Base-by-base conservation (phyloP, 2,329 filamentous ascomycete species). In the Sporothrix schenckii region DNA sequence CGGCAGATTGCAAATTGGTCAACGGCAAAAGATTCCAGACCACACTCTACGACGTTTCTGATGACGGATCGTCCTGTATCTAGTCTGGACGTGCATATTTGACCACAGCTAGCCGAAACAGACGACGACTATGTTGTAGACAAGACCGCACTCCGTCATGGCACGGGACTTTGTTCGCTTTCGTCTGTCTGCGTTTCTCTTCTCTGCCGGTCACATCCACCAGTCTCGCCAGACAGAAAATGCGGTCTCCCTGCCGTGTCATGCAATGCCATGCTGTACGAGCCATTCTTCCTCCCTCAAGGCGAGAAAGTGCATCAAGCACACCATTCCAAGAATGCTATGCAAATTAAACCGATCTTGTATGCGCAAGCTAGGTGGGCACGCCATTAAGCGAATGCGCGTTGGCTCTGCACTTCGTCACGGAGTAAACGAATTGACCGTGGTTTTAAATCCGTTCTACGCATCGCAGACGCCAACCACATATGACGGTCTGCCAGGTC, bases 291-390 rank as follows among this genome's bases (percentile, higher is more conserved):
- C 24, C 10, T 54, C 61, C 61, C 34, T 65, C 34, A 50, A 24
- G 44, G 61, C 44, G 27, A 50, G 4, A n/a, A 50, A 14, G n/a
- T 21, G 21, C 58, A 30, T 44, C 39, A 13, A 24, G 13, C 2
- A 44, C 58, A 21, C 11, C 19, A 16, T 13, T 16, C 4, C n/a
- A 5, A 16, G 11, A 65, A 14, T 50, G 30, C 24, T 10, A 21
- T 16, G 41, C 13, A 50, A 65, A 65, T 34, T 65, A 65, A 65
- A 65, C 24, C 24, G 61, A 65, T 65, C 60, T 41, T 27, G 27
- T 24, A 34, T 44, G 44, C 61, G n/a, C 44, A 41, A 44, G 24
- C 16, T 50, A n/a, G 39, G 21, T 41, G 19, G 16, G 16, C 30
- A 58, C 19, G 11, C 49, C 3, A 50, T 61, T n/a, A 4, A 58